Evolutionary conservation across 1,139 yeast genomes (phyloP).

Genomic region (Yamadazyma mexicana): DNA sequence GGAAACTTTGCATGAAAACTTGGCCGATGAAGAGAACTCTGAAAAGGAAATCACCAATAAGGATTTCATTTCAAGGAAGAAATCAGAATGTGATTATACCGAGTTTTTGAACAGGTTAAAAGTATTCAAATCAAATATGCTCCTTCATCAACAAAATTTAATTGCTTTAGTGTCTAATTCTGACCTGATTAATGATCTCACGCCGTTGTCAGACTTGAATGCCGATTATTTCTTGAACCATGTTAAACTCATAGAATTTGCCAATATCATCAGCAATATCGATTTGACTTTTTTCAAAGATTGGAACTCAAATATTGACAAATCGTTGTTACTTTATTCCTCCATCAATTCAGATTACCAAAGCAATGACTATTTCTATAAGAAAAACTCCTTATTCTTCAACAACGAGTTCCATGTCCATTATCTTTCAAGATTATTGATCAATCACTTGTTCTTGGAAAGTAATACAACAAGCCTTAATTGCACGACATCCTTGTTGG

Average conservation of each 20-base stretch:
- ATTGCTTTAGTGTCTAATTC: conserved; percentile 27
- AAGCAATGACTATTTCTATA: conserved; percentile 34
- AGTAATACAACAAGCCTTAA: conserved; percentile 19
- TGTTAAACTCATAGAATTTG: conserved; percentile 49
- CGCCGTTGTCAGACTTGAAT: conserved; percentile 35
- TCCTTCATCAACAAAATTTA: conserved; percentile 36
- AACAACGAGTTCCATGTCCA: conserved; percentile 69
- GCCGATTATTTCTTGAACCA: conserved; percentile 39
- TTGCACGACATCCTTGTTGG: conserved; percentile 23
- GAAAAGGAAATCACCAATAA: not conserved
- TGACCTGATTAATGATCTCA: conserved; percentile 14
- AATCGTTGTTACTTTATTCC: conserved; percentile 38
- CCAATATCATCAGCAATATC: conserved; percentile 56
- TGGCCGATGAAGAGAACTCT: conserved; percentile 2
- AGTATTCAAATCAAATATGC: conserved; percentile 32
- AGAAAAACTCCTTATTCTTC: conserved; percentile 56
- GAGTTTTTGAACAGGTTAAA: conserved; percentile 9
- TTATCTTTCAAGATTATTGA: conserved; percentile 68
- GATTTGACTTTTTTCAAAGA: conserved; percentile 54
- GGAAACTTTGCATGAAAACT: conserved; percentile 23
- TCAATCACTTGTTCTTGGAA: conserved; percentile 69
- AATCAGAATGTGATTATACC: not conserved
- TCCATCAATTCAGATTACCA: conserved; percentile 21
- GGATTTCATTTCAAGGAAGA: not conserved
- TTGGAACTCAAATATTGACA: conserved; percentile 75